These are phyloP conservation scores for Neofusicoccum laricinum DNA, from an alignment of 2,329 filamentous ascomycete genomes.

Conservation along the genomic window DNA sequence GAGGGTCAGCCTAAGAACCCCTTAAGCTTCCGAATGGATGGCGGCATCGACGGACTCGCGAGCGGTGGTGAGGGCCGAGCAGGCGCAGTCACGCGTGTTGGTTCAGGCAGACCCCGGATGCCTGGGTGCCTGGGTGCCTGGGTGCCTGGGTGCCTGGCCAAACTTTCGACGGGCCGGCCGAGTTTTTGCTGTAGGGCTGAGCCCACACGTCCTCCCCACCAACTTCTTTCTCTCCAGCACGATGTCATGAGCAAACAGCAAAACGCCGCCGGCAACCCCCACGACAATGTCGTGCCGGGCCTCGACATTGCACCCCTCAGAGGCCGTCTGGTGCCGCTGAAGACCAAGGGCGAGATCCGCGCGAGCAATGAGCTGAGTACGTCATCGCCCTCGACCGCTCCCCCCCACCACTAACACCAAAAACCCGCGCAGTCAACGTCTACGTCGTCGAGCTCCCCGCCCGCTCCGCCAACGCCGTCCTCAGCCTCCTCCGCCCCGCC, in stretches of 20 bases:
- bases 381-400: neutral
- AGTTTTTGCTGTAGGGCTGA: constrained; percentile 10
- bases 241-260: constrained; percentile 17
- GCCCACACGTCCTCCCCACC: neutral
- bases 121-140: no score
- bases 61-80: no score
- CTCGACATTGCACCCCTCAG: constrained; percentile 16
- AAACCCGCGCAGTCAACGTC: constrained; percentile 54
- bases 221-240: neutral
- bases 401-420: neutral
- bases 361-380: constrained; percentile 44
- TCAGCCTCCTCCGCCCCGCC: constrained; percentile 51
- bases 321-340: constrained; percentile 37
- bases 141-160: no score
- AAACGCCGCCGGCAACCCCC: neutral
- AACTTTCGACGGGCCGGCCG: neutral
- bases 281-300: neutral
- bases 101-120: no score
- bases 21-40: no score
- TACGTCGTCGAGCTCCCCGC: constrained; percentile 71
- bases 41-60: no score
- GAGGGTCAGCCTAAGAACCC: no score
- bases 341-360: constrained; percentile 50
- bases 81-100: no score
- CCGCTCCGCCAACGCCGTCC: constrained; percentile 67